Conservation (phyloP, 805 yeast species). For the Candida nemodendra region DNA sequence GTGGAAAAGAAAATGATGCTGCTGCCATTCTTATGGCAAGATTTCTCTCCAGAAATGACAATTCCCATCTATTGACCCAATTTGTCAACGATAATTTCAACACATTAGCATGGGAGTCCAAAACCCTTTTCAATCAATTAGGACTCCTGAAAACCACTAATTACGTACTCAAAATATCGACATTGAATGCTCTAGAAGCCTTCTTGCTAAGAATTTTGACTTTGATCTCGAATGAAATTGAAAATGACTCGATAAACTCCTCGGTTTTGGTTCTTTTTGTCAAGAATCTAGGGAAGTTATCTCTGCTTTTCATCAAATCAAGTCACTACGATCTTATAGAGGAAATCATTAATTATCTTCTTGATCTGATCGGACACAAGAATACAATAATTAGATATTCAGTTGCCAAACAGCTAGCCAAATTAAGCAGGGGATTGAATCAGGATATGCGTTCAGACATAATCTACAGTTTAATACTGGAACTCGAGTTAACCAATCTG, state of each 20-base stretch:
- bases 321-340: conserved; percentile 42
- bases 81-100: conserved; percentile 24
- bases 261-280: conserved; percentile 22
- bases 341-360: conserved; percentile 46
- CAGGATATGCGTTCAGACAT: conserved; percentile 42
- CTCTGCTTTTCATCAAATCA: conserved; percentile 25
- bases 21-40: conserved; percentile 53
- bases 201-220: conserved; percentile 15
- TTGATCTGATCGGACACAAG: conserved; percentile 42
- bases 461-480: conserved; percentile 32
- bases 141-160: conserved; percentile 25
- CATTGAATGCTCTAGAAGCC: conserved; percentile 2
- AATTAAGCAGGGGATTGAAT: conserved; percentile 37
- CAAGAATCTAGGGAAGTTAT: conserved; percentile 41
- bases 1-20: conserved; percentile 60
- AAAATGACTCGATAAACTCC: conserved; percentile 3
- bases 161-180: conserved; percentile 21
- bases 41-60: conserved; percentile 51
- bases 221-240: conserved; percentile 17
- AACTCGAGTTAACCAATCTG: conserved; percentile 30
- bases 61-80: conserved; percentile 23
- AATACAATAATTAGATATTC: conserved; percentile 62
- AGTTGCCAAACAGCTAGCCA: conserved; percentile 64
- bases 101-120: conserved; percentile 18
- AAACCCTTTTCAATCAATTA: conserved; percentile 12